Base-by-base conservation (phyloP, 2,329 filamentous ascomycete genomes). In the Penicillium oxalicum region DNA sequence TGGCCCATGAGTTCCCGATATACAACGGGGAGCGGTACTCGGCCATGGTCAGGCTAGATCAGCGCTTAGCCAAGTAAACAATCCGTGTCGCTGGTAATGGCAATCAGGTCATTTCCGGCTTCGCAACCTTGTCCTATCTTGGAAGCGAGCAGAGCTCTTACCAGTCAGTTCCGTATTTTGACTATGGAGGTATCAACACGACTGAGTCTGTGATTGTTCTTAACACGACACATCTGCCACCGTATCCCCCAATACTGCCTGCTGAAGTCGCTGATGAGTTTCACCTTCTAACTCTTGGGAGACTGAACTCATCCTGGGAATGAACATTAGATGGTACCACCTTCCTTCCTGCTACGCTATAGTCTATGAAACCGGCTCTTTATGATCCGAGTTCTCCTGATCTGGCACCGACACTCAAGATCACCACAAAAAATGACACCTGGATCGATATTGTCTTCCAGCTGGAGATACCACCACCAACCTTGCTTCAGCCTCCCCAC, bases 31-130 rank as follows among this genome's bases (percentile, higher is more conserved):
- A 69, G 29, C 61, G 69, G 13, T 61, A 66, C 41, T 67, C 69
- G 0, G 62, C 64, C 35, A 55, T 72, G 37, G 50, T 73, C 29
- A 68, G 24, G 29, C 36, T 56, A 5, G 51, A 54, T 26, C 42
- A 52, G 33, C n/a, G 44, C 0, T 32, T 45, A 2, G 46, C 26
- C 12, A 47, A 34, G 32, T 56, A 56, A 26, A 50, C 47, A 5
- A 54, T 56, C 11, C 47, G 51, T 5, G 51, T 52, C 5, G 48
- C 53, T 8, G 51, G 48, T 1, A 70, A 66, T 25, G 65, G 72
- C 2, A 72, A 76, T 5, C 81, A 84, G 59, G 70, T 82, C 43
- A 70, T 84, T 26, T 68, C 70, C 7, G 78, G 75, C 1, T 70
- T 71, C 29, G 79, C 76, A 0, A 65, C 72, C 1, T 61, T 84